Base-by-base conservation (phyloP, 768 basidiomycete species). In the Suillus plorans region DNA sequence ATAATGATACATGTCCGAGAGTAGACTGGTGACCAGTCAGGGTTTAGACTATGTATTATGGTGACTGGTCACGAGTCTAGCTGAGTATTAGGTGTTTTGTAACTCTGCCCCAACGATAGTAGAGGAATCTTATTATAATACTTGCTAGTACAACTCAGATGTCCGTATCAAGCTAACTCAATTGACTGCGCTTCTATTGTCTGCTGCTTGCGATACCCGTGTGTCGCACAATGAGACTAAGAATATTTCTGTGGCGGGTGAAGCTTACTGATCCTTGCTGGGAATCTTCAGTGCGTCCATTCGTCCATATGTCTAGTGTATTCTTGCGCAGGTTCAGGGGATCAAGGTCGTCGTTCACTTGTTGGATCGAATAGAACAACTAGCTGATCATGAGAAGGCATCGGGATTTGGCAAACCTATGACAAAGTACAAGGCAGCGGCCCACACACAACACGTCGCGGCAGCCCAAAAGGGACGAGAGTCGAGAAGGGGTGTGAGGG, bases 381-480 rank as follows among this genome's bases (percentile, higher is more conserved):
- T 91, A 20, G 92, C 87, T 49, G 22, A 49, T 9, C 80, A 80
- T 20, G 83, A 80, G 4, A 83, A 89, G 56, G 89, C 89, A 4
- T 98, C 95, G 49, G 82, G 96, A 36, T 99, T 99, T 72, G 95
- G 97, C 2, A 99, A 99, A 76, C 97, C 96, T 5, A 97, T 96
- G 96, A 97, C 78, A 85, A 86, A 69, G 81, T 98, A 12, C 71
- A 79, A n/a, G 13, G 13, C n/a, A 12, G 47, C 6, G 13, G 2
- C 47, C 87, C 0, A 86, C 97, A 7, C 95, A 95, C 4, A 89
- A 87, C 45, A 88, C 77, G 3, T 95, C 95, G 94, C 84, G 31
- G 92, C 92, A 52, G 90, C 89, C 0, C 77, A 80, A 63, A 77
- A 80, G 69, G 73, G 79, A 41, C 69, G 61, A 47, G 67, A 69